Percentiles rank a stretch among this genome's conserved stretches.
Conservation (phyloP, 148 eudicot species). For the Rhododendron simsii region DNA sequence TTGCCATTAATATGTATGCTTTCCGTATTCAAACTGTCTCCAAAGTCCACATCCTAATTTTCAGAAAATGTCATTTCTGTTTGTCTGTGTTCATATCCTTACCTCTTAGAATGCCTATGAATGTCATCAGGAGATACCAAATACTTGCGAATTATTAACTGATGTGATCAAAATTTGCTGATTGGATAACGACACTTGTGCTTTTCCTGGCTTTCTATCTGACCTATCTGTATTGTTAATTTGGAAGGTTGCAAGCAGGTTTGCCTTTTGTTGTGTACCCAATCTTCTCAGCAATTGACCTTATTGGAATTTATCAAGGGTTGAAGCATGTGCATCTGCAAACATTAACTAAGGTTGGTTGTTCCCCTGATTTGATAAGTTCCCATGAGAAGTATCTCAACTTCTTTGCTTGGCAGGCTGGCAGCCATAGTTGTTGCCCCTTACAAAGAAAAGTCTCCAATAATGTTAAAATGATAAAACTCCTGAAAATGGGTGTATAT, state of each 20-base stretch:
- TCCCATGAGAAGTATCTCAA: neutral
- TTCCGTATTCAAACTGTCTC: neutral
- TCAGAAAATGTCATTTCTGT: neutral
- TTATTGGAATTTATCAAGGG: slow-evolving; percentile 82
- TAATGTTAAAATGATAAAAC: neutral
- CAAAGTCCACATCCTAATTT: neutral
- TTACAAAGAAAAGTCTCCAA: neutral
- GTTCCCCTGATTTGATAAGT: neutral
- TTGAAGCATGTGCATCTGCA: slow-evolving; percentile 93
- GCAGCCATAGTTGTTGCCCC: neutral
- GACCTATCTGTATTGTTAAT: slow-evolving; percentile 17
- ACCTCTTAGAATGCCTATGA: neutral
- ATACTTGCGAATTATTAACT: neutral
- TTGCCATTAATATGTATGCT: neutral
- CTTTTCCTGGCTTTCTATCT: slow-evolving; percentile 3
- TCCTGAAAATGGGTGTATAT: neutral
- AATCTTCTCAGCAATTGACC: slow-evolving; percentile 73
- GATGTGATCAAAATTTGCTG: neutral
- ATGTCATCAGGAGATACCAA: neutral
- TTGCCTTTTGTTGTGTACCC: slow-evolving; percentile 84
- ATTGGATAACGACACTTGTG: neutral
- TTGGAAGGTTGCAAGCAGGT: slow-evolving; percentile 67
- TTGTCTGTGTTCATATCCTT: neutral
- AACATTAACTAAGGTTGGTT: slow-evolving; percentile 86
- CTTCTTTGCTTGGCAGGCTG: neutral